A percentile compares a stretch with the other conserved stretches of the same genome.
phyloP scores from a whole-genome alignment of 441 rosid genomes.

The Bruguiera hainesii region DNA sequence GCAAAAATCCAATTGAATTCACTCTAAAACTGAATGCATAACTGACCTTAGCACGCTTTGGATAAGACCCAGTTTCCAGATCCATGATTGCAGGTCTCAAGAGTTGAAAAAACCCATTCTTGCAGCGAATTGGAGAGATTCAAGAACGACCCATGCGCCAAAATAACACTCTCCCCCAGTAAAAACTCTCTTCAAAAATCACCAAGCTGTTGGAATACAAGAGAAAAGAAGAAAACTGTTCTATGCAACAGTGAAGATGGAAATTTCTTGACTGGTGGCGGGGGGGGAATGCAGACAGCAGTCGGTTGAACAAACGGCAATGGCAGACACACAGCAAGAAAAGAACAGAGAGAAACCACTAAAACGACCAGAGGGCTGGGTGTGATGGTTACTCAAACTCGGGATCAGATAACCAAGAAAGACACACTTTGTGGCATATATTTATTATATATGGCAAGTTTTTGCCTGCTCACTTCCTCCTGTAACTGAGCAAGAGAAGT shows the following conservation, averaged over 20 bases:
- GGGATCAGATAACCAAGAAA: not conserved
- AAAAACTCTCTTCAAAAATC: conserved; percentile 8
- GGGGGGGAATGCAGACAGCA: conserved; percentile 22
- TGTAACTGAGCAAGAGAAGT: not conserved
- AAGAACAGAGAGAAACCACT: not conserved
- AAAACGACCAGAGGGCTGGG: too few relatives aligned
- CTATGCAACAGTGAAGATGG: too few relatives aligned
- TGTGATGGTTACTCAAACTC: not conserved
- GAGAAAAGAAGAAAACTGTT: not conserved
- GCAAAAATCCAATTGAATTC: not conserved
- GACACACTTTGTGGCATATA: too few relatives aligned
- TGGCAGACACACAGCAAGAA: conserved; percentile 18
- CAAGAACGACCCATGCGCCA: conserved; percentile 24
- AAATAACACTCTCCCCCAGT: conserved; percentile 18
- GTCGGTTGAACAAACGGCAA: conserved; percentile 41
- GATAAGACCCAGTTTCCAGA: conserved; percentile 47
- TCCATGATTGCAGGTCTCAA: conserved; percentile 51
- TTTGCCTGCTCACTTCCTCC: not conserved
- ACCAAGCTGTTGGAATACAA: conserved; percentile 1
- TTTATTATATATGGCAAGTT: not conserved
- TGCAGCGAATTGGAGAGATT: conserved; percentile 20
- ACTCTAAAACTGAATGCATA: conserved; percentile 10
- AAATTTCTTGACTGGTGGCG: not conserved
- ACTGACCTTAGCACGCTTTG: conserved; percentile 51
- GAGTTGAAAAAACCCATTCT: conserved; percentile 28